Conservation (phyloP, 1,139 yeast genomes). For the Candida tetrigidarum region DNA sequence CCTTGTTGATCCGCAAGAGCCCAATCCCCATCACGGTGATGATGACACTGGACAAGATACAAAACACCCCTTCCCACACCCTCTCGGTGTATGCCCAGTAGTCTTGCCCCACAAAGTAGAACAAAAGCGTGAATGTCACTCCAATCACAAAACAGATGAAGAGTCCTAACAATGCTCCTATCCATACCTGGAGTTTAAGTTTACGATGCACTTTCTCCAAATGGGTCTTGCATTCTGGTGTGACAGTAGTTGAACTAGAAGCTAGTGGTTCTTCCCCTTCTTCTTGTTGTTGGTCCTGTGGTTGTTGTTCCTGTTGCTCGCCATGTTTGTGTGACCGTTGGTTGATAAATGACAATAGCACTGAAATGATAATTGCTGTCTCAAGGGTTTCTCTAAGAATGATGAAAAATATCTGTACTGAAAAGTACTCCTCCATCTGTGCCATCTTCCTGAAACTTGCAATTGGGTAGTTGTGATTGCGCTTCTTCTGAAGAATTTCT, state of each 20-base stretch:
- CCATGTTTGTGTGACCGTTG: slow-evolving; percentile 43
- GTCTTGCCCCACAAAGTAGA: slow-evolving; percentile 78
- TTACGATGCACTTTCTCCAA: slow-evolving; percentile 23
- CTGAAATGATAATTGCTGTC: slow-evolving; percentile 87
- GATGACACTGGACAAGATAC: slow-evolving; percentile 76
- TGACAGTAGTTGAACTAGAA: neutral
- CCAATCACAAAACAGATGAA: slow-evolving; percentile 79
- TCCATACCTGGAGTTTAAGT: slow-evolving; percentile 77
- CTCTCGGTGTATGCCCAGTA: slow-evolving; percentile 85
- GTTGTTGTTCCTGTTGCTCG: neutral
- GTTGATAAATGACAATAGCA: slow-evolving; percentile 76
- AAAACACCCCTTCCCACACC: slow-evolving; percentile 90
- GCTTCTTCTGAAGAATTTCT: too few species aligned
- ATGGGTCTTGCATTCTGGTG: slow-evolving; percentile 4
- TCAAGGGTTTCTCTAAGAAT: slow-evolving; percentile 86
- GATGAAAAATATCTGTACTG: slow-evolving; percentile 83
- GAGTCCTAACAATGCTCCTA: slow-evolving; percentile 76
- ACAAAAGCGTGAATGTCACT: slow-evolving; percentile 70
- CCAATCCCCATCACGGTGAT: slow-evolving; percentile 92
- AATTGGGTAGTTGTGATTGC: neutral
- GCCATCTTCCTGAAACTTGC: too few species aligned
- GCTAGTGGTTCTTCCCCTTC: slow-evolving; percentile 2
- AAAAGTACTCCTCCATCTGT: slow-evolving; percentile 56
- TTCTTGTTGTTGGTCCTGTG: slow-evolving; percentile 2
- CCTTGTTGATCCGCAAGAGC: slow-evolving; percentile 77